These are phyloP conservation scores for Botrytis aclada DNA, from an alignment of 2,329 filamentous ascomycete genomes.

Conservation along the genomic window DNA sequence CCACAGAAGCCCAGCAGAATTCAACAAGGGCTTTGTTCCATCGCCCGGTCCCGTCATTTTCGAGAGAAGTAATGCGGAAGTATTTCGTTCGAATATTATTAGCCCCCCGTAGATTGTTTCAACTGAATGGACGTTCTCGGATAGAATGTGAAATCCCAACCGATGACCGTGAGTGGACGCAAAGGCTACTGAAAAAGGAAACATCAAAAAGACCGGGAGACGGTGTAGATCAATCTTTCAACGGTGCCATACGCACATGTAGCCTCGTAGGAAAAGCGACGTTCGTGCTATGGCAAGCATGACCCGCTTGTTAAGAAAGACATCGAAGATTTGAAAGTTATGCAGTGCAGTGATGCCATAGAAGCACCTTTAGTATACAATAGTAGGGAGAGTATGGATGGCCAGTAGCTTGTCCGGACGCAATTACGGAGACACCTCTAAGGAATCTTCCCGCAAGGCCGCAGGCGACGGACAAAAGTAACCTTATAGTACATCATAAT, in stretches of 20 bases:
- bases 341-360: neutral
- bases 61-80: neutral
- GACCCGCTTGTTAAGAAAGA: neutral
- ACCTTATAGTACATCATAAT: neutral
- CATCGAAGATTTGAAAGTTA: neutral
- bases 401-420: neutral
- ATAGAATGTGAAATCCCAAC: neutral
- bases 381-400: neutral
- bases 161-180: neutral
- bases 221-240: neutral
- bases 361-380: neutral
- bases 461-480: neutral
- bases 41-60: neutral
- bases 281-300: neutral
- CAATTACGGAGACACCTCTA: neutral
- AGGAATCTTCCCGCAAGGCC: neutral
- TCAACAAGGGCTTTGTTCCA: neutral
- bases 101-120: neutral
- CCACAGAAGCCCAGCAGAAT: neutral
- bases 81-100: neutral
- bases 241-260: neutral
- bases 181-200: neutral
- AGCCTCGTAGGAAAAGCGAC: neutral
- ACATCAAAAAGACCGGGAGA: neutral
- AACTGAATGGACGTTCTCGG: neutral